These are phyloP conservation scores for Kalmanozyma brasiliensis DNA, from an alignment of 1,284 basidiomycete genomes.

Conservation along the genomic window DNA sequence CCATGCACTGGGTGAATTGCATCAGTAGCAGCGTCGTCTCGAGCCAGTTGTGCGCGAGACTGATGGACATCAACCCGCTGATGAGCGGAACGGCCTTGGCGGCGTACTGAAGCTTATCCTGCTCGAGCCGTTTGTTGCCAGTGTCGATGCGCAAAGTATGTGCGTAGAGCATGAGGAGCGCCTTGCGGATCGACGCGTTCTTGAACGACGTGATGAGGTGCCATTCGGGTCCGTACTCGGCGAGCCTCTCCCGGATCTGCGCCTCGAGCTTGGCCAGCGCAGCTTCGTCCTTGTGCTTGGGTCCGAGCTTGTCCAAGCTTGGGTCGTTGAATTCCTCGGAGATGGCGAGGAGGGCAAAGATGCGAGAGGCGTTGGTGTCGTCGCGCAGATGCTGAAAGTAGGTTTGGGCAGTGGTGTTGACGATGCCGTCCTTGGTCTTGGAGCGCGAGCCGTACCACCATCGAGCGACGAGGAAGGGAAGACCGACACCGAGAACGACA, in stretches of 20 bases:
- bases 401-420: conserved; percentile 82
- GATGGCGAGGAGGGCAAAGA: conserved; percentile 79
- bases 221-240: conserved; percentile 47
- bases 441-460: conserved; percentile 98
- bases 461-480: conserved; percentile 81
- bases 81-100: conserved; percentile 72
- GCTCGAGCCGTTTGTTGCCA: conserved; percentile 33
- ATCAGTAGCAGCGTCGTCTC: conserved; percentile 80
- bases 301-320: conserved; percentile 68
- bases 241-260: conserved; percentile 15
- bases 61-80: conserved; percentile 83
- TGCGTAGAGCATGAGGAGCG: conserved; percentile 77
- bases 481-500: conserved; percentile 82
- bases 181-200: conserved; percentile 54
- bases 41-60: conserved; percentile 91
- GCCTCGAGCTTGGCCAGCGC: conserved; percentile 72
- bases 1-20: conserved; percentile 83
- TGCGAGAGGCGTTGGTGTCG: conserved; percentile 78
- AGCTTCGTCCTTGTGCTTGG: conserved; percentile 46
- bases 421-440: conserved; percentile 91
- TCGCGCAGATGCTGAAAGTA: conserved; percentile 91
- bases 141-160: conserved; percentile 77
- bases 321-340: conserved; percentile 76
- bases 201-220: conserved; percentile 50
- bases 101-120: conserved; percentile 51